Conservation (phyloP, 495 filamentous ascomycete genomes). For the Talaromyces stipitatus region DNA sequence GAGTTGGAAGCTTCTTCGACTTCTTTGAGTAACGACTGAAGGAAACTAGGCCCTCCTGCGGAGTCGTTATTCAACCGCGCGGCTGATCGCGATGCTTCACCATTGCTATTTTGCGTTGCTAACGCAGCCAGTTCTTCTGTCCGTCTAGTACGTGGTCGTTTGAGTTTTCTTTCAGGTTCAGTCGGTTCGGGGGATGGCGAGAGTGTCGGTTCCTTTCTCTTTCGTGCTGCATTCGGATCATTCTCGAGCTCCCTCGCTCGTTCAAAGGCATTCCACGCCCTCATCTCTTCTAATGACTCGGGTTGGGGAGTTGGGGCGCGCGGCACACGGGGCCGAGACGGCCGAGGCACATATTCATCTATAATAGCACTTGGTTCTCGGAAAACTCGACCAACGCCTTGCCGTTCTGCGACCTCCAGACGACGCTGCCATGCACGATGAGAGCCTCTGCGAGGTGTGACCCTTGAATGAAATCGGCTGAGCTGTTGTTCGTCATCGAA, state of each 20-base stretch:
- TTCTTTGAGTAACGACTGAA: constrained; percentile 77
- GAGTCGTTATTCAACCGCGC: constrained; percentile 25
- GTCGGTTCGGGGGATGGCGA: constrained; percentile 58
- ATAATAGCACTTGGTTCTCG: constrained; percentile 50
- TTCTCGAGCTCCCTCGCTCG: constrained; percentile 65
- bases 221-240: constrained; percentile 45
- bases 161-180: constrained; percentile 68
- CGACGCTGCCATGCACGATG: constrained; percentile 67
- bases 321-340: constrained; percentile 37
- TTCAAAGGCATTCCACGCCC: constrained; percentile 86
- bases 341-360: constrained; percentile 38
- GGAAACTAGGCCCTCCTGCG: constrained; percentile 52
- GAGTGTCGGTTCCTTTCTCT: constrained; percentile 70
- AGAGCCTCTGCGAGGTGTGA: constrained; percentile 58
- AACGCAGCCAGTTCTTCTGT: constrained; percentile 39
- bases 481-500: constrained; percentile 62
- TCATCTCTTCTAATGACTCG: constrained; percentile 69
- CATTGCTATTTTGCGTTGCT: constrained; percentile 27
- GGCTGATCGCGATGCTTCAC: constrained; percentile 38
- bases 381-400: constrained; percentile 68
- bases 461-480: constrained; percentile 40
- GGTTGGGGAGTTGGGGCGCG: constrained; percentile 44
- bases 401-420: constrained; percentile 67
- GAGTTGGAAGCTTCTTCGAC: constrained; percentile 63
- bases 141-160: constrained; percentile 69